phyloP scores from a whole-genome alignment of 495 filamentous ascomycete species.

The Pseudomonodictys pantanalensis region DNA sequence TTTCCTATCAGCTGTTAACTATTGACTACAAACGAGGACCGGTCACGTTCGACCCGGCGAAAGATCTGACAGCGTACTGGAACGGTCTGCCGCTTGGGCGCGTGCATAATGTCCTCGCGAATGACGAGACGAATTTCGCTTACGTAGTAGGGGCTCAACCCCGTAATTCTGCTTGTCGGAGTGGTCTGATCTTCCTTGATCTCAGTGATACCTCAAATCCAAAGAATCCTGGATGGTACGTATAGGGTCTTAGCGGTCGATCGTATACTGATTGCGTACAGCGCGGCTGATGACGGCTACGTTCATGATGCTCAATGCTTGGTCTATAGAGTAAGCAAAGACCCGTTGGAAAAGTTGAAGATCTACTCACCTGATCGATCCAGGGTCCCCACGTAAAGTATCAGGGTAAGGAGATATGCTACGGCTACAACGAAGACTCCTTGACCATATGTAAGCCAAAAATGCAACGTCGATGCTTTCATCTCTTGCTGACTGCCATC shows the following conservation, averaged over 20 bases:
- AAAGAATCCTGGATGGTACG: background rate
- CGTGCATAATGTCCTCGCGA: slow-evolving; percentile 35
- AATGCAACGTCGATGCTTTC: background rate
- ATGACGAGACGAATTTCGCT: slow-evolving; percentile 50
- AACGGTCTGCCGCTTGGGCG: slow-evolving; percentile 45
- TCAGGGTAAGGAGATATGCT: slow-evolving; percentile 54
- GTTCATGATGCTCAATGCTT: slow-evolving; percentile 60
- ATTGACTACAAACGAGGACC: slow-evolving; percentile 24
- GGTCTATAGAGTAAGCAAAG: too few relatives aligned
- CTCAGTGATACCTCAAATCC: background rate
- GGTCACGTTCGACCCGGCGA: slow-evolving; percentile 35
- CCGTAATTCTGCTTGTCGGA: slow-evolving; percentile 45
- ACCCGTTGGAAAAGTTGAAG: too few relatives aligned
- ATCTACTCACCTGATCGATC: too few relatives aligned
- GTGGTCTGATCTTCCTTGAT: slow-evolving; percentile 45
- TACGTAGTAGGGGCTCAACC: slow-evolving; percentile 50
- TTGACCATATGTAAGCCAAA: slow-evolving; percentile 38
- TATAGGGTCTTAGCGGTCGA: background rate
- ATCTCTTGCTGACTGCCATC: background rate
- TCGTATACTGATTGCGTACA: background rate
- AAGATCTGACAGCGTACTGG: slow-evolving; percentile 33
- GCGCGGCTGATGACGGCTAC: slow-evolving; percentile 53
- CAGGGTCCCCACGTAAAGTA: slow-evolving; percentile 53
- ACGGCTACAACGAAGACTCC: slow-evolving; percentile 52
- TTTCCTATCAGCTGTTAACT: background rate